Conservation (phyloP, 192 early-diverging fungal genomes). For the Diversispora eburnea region DNA sequence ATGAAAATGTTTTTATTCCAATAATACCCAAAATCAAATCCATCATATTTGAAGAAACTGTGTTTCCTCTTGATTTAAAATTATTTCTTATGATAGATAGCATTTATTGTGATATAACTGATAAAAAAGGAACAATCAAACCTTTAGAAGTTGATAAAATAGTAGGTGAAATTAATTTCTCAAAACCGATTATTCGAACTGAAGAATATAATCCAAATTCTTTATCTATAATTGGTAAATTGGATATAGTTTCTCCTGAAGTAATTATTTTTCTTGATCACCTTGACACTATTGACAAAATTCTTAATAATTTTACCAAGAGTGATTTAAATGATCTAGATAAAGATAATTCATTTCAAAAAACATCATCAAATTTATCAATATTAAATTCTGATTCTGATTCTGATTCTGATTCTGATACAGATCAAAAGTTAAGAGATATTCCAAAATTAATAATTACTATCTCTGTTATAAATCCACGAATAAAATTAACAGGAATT, state of each 20-base stretch:
- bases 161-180: neutral
- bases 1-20: neutral
- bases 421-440: neutral
- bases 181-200: neutral
- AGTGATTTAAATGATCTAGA: neutral
- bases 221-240: constrained; percentile 13
- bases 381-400: neutral
- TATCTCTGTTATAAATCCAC: neutral
- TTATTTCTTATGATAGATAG: neutral
- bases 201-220: constrained; percentile 24
- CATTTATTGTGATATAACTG: neutral
- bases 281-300: neutral
- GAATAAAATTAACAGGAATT: constrained; percentile 19
- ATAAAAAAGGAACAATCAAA: neutral
- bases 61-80: constrained; percentile 1
- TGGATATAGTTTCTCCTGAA: constrained; percentile 10
- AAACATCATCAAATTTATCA: no score
- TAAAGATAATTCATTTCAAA: neutral
- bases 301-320: neutral
- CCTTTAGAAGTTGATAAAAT: constrained; percentile 15
- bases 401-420: neutral
- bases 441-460: constrained; percentile 18
- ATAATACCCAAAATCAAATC: neutral
- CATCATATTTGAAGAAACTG: neutral
- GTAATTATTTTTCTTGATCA: neutral